phyloP scores from a whole-genome alignment of 176 grass and related monocot species.

The Rhynchospora tenuis region DNA sequence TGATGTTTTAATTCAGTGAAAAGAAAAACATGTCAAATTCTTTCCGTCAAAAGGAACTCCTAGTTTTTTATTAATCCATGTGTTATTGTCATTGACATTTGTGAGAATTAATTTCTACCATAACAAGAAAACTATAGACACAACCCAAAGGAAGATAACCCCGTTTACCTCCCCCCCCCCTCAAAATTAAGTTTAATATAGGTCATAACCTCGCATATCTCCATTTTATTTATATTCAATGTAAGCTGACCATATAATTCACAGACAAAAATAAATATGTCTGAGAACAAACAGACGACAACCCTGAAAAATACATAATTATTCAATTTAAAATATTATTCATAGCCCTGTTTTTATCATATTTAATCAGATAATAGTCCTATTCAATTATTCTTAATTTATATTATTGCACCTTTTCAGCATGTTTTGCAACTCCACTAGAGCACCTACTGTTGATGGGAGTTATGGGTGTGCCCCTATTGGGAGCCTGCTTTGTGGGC shows the following conservation, averaged over 20 bases:
- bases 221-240: not conserved
- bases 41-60: not conserved
- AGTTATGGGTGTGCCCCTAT: slow-evolving; percentile 49
- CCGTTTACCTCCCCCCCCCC: not conserved
- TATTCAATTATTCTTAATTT: not conserved
- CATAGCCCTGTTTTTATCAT: not conserved
- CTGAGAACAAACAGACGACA: not conserved
- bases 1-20: not conserved
- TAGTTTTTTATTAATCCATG: not conserved
- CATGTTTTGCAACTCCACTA: slow-evolving; percentile 64
- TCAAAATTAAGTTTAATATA: not conserved
- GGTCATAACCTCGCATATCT: not conserved
- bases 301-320: not conserved
- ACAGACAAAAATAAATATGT: not conserved
- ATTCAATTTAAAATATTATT: not conserved
- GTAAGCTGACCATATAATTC: not conserved
- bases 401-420: slow-evolving; percentile 1
- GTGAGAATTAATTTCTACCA: not conserved
- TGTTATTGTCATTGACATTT: not conserved
- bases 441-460: slow-evolving; percentile 37
- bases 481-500: slow-evolving; percentile 34
- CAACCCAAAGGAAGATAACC: not conserved
- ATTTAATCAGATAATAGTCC: not conserved
- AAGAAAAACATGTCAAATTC: not conserved
- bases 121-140: not conserved